Percentiles rank a stretch among this genome's conserved stretches.
These are phyloP conservation scores for Jatropha multifida DNA, from an alignment of 441 rosid species.

Conservation along the genomic window DNA sequence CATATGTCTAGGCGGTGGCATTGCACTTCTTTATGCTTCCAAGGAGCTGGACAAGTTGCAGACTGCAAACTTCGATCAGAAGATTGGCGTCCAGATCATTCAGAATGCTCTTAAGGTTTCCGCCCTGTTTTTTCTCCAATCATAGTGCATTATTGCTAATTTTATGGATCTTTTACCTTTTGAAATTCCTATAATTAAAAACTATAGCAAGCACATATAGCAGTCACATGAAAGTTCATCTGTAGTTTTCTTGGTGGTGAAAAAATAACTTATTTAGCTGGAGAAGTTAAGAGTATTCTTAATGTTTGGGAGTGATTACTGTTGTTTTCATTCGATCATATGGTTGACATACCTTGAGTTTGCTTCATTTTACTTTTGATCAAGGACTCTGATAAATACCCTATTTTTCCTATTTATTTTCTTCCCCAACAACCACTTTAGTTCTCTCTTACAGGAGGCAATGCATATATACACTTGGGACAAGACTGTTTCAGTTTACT, in stretches of 20 bases:
- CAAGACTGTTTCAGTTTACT: background rate
- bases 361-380: background rate
- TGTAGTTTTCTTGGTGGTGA: background rate
- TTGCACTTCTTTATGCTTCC: conserved; percentile 76
- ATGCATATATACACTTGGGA: background rate
- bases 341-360: too few relatives aligned
- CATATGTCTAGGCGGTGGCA: conserved; percentile 66
- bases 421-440: background rate
- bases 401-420: background rate
- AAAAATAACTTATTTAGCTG: background rate
- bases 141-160: background rate
- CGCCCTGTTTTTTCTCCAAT: background rate
- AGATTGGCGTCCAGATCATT: conserved; percentile 86
- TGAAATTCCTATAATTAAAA: background rate
- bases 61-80: conserved; percentile 85
- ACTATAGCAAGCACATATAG: background rate
- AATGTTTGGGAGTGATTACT: background rate
- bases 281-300: background rate
- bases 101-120: conserved; percentile 82
- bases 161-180: background rate
- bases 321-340: background rate
- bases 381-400: background rate
- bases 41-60: conserved; percentile 72
- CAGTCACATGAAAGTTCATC: background rate
- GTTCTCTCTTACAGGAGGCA: background rate